Base-by-base conservation (phyloP, 495 filamentous ascomycete genomes). In the Xylaria sp. region DNA sequence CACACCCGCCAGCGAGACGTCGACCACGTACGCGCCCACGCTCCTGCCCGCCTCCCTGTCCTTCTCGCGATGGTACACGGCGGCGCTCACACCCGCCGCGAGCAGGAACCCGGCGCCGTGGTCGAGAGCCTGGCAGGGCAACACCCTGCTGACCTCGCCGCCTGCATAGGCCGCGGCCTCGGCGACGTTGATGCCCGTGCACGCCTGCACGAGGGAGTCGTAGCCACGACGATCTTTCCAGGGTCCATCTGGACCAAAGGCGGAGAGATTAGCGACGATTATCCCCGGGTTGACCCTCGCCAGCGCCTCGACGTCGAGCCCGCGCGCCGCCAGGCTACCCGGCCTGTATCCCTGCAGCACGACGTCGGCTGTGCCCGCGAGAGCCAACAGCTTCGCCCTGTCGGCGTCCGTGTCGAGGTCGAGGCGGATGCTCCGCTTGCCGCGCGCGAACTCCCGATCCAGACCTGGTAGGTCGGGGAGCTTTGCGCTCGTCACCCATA, bases 121-220 rank as follows among this genome's bases (percentile, higher is more conserved):
- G 31, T 74, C 71, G 5, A 70, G 77, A 46, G 67, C 77, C 64
- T 77, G 75, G 21, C 70, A 72, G 0, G 75, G 75, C 12, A 68
- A n/a, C 84, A 85, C 75, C 87, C 89, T 79, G 86, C 88, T 67
- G 81, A 86, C 75, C 84, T 88, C 33, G 82, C 88, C 79, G 85
- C 86, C 0, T 80, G 85, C 61, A 83, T 84, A 3, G 86, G 82
- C 33, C 86, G 81, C 29, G 82, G 87, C 68, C 82, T 77, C 75
- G 77, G 19, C 79, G 71, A 35, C 80, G 77, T 64, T 86, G 83
- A 84, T 87, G 83, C 75, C 85, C 80, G 68, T 84, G 65, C 12
- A 86, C 84, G 74, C 88, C 85, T 21, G 83, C 80, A 88, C 88
- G 85, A 43, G 87, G 82, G 29, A 89, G 72, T 61, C 88, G 84